Base-by-base conservation (phyloP, 164 flowering plant species). In the Nymphaea colorata region DNA sequence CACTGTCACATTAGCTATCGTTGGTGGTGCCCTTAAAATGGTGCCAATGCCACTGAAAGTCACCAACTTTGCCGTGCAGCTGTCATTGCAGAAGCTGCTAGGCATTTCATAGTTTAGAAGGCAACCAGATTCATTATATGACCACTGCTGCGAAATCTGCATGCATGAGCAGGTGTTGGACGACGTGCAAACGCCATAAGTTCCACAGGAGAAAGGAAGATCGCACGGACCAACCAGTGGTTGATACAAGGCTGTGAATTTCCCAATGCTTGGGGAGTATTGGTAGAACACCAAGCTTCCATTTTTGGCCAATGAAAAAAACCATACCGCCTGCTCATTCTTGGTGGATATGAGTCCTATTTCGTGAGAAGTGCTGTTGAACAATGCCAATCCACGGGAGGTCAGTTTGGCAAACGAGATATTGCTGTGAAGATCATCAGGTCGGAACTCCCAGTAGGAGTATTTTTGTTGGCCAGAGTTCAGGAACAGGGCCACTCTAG, bases 361-460 rank as follows among this genome's bases (percentile, higher is more conserved):
- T 71, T 78, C 84, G 10, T 73, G 68, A 61, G 55, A 47, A 2
- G 69, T 60, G 18, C 77, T 76, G 43, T 82, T 77, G 74, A 82
- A 87, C 1, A 93, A 62, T 64, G 82, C 79, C 41, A 93, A 66
- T 8, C 92, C 96, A 16, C 64, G 70, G 8, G 87, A 69, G 42
- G 83, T 79, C 73, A 93, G 44, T 64, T 81, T 45, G 42, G 79
- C 71, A 62, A 72, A 91, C 0, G 83, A 67, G 70, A 93, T 83
- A 11, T 25, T 25, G 36, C n/a, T 11, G 8, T 17, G 70, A 73
- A 65, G 59, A 17, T 61, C 62, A 42, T 81, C 43, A 62, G 90
- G 86, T 70, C 70, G 73, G 68, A 81, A 85, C 77, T 93, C 90
- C 97, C 98, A 91, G 76, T 93, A 93, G 10, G 94, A 86, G 64